Evolutionary conservation across 768 basidiomycete genomes (phyloP).

Genomic region (Leccinellum luteum): DNA sequence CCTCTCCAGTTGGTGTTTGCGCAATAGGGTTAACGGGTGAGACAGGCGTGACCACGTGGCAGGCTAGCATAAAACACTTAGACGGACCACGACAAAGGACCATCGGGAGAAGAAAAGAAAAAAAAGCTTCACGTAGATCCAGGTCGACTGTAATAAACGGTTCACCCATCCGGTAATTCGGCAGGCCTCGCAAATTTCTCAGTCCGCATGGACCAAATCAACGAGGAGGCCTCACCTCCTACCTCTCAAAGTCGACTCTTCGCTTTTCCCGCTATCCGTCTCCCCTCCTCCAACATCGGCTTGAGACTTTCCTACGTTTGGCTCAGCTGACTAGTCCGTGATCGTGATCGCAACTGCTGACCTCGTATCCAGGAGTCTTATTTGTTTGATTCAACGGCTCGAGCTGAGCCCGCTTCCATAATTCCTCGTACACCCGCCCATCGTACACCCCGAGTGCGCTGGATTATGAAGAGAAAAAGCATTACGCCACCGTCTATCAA

Average conservation of each 20-base stretch:
- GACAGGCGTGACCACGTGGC: background rate
- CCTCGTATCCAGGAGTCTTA: conserved; percentile 56
- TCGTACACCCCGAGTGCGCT: conserved; percentile 63
- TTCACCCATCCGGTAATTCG: background rate
- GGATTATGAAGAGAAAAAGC: background rate
- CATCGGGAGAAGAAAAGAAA: background rate
- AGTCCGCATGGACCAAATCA: background rate
- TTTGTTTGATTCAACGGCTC: conserved; percentile 59
- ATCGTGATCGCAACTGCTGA: conserved; percentile 14
- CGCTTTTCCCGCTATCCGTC: conserved; percentile 8
- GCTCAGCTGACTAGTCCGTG: background rate
- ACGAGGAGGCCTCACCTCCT: background rate
- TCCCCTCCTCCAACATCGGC: conserved; percentile 26
- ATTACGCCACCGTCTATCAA: background rate
- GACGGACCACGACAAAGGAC: background rate
- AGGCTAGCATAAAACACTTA: background rate
- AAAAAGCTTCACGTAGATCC: background rate
- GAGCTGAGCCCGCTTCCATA: conserved; percentile 55
- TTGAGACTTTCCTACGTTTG: conserved; percentile 20
- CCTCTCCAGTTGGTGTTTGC: too few species aligned
- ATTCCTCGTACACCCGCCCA: conserved; percentile 65
- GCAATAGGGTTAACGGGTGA: background rate
- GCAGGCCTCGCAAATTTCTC: background rate
- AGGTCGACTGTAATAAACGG: background rate
- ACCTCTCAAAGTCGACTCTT: conserved; percentile 22